A percentile compares a stretch with the other conserved stretches of the same genome.
These are phyloP conservation scores for Penicillium sp. DNA, from an alignment of 2,329 filamentous ascomycete species.

Conservation along the genomic window DNA sequence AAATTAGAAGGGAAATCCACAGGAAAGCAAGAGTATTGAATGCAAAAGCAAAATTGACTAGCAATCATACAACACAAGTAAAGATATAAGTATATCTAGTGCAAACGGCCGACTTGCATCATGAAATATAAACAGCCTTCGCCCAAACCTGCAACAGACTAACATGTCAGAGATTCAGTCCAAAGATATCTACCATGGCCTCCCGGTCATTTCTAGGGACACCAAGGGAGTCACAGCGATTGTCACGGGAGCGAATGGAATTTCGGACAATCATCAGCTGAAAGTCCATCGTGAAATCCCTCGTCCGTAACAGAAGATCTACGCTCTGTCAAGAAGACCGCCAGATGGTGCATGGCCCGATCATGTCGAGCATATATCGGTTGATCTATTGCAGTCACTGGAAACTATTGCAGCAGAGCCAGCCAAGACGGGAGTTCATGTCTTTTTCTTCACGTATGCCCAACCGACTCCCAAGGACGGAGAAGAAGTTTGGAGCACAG, in stretches of 20 bases:
- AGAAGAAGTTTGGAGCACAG: slow-evolving; percentile 50
- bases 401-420: slow-evolving; percentile 28
- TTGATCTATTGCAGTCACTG: neutral
- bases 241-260: slow-evolving; percentile 56
- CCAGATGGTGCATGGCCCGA: neutral
- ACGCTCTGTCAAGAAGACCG: neutral
- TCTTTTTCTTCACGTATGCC: slow-evolving; percentile 55
- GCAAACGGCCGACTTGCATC: neutral
- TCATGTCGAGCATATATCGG: neutral
- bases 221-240: neutral
- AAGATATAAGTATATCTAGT: too few species aligned
- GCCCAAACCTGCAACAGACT: neutral
- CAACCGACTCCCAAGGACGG: slow-evolving; percentile 51
- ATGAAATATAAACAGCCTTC: neutral
- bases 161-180: slow-evolving; percentile 1
- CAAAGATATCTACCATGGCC: slow-evolving; percentile 49
- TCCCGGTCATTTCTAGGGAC: slow-evolving; percentile 48
- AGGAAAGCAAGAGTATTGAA: neutral
- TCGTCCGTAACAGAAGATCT: neutral
- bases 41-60: neutral
- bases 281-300: neutral
- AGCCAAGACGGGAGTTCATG: slow-evolving; percentile 33
- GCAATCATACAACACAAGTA: neutral
- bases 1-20: accelerated
- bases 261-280: slow-evolving; percentile 29